Percentiles rank a stretch among this genome's conserved stretches.
Evolutionary conservation across 208 protist genomes (phyloP).

Genomic region (Trichomonas vaginalis): DNA sequence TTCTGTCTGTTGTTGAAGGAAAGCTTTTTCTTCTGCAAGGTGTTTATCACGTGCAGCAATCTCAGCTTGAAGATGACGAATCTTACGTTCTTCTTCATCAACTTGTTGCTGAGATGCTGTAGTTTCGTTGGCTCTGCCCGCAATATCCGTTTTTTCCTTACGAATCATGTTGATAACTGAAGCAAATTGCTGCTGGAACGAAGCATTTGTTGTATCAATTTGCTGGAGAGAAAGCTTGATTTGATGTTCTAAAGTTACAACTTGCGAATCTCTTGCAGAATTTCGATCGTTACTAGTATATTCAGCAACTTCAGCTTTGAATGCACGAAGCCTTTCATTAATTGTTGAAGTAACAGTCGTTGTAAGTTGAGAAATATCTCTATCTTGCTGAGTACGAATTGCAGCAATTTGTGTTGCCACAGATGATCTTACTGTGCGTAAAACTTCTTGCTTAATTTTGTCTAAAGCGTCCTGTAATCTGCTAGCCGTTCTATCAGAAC

Average conservation of each 20-base stretch:
- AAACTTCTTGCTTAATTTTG: background rate
- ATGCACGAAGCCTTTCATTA: background rate
- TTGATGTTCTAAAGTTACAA: background rate
- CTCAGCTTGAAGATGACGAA: background rate
- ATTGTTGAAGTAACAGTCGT: background rate
- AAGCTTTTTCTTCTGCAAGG: background rate
- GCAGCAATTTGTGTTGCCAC: background rate
- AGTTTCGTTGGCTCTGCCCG: background rate
- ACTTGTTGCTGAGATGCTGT: background rate
- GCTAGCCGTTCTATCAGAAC: background rate
- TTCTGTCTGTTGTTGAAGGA: background rate
- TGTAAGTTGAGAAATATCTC: background rate
- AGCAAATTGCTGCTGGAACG: background rate
- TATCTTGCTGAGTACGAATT: background rate
- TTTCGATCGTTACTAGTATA: background rate
- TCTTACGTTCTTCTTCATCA: slow-evolving; percentile 3
- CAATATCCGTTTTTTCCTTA: background rate
- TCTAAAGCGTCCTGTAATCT: background rate
- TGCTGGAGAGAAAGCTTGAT: background rate
- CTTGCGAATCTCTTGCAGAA: background rate
- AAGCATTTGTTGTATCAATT: background rate
- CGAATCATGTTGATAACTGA: background rate
- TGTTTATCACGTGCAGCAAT: background rate
- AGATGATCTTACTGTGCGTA: background rate
- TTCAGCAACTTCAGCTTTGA: background rate